Base-by-base conservation (phyloP, 768 basidiomycete genomes). In the Hygrocybe punicea region DNA sequence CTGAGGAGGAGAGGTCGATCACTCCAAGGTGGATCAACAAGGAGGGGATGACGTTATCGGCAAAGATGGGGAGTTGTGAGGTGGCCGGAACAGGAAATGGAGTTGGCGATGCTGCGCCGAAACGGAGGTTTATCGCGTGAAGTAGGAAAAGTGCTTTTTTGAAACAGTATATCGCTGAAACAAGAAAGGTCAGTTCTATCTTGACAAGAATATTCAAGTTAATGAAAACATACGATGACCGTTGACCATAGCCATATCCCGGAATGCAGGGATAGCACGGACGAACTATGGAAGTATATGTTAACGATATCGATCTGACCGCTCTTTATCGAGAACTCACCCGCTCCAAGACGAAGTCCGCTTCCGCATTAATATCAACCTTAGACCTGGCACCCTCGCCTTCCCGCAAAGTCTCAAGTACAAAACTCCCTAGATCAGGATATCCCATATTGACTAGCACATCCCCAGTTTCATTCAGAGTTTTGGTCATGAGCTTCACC, bases 121-220 rank as follows among this genome's bases (percentile, higher is more conserved):
- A 93, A 45, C 89, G 84, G 44, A 86, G 68, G 23, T 70, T 72
- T 51, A 94, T 71, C 23, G 84, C 85, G 60, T 90, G 83, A 51
- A 93, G 75, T 51, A 94, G 80, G 70, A 92, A 91, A 33, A 96
- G 75, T 2, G 89, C 91, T 66, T 94, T 96, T 71, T 93, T 93
- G 80, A 93, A 91, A 66, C 90, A 84, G 71, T 91, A 94, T 21
- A 93, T 78, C n/a, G 83, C 90, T 92, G 62, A 35, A 53, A 58
- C 57, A 50, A 59, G 53, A 45, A 42, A 39, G 56, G 53, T 19
- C 19, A 61, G 55, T 23, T 51, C 36, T 49, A 40, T 53, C 48
- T 6, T 16, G 36, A 48, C n/a, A 23, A 51, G 16, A 44, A 29
- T 49, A 35, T 29, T n/a, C 34, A 33, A 49, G 45, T 55, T 59